These are phyloP conservation scores for Rutidosis leptorrhynchoides DNA, from an alignment of 129 eudicot genomes.

Conservation along the genomic window DNA sequence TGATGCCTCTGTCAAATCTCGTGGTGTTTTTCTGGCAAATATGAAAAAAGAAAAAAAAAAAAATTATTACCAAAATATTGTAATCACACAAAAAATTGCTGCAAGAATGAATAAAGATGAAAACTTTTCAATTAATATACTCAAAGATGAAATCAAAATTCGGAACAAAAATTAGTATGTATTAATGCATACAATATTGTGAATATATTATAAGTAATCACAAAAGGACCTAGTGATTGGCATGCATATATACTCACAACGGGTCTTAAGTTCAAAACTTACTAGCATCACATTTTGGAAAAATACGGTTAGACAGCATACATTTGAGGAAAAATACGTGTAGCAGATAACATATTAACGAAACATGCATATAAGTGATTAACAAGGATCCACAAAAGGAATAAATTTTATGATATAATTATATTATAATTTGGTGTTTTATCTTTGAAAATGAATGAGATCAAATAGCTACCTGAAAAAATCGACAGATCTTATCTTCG, in stretches of 20 bases:
- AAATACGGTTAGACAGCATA: too few species aligned
- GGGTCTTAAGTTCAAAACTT: too few species aligned
- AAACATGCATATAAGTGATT: neutral
- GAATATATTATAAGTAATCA: too few species aligned
- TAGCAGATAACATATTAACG: neutral
- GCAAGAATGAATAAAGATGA: neutral
- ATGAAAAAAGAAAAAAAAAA: neutral
- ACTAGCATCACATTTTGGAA: too few species aligned
- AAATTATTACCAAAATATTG: neutral
- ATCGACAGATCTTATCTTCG: conserved; percentile 80
- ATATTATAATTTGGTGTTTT: neutral
- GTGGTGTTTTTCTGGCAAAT: conserved; percentile 74
- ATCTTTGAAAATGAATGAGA: conserved; percentile 1
- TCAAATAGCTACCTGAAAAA: conserved; percentile 59
- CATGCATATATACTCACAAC: too few species aligned
- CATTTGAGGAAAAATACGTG: too few species aligned
- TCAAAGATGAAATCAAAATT: neutral
- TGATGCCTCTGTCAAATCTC: conserved; percentile 97
- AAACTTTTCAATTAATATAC: neutral
- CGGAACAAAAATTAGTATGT: neutral
- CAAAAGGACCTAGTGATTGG: too few species aligned
- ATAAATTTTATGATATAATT: neutral
- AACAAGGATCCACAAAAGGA: neutral
- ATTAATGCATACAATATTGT: neutral
- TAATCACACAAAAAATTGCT: neutral